phyloP scores from a whole-genome alignment of 2,329 filamentous ascomycete genomes.

The Scopulariopsis brevicaulis region DNA sequence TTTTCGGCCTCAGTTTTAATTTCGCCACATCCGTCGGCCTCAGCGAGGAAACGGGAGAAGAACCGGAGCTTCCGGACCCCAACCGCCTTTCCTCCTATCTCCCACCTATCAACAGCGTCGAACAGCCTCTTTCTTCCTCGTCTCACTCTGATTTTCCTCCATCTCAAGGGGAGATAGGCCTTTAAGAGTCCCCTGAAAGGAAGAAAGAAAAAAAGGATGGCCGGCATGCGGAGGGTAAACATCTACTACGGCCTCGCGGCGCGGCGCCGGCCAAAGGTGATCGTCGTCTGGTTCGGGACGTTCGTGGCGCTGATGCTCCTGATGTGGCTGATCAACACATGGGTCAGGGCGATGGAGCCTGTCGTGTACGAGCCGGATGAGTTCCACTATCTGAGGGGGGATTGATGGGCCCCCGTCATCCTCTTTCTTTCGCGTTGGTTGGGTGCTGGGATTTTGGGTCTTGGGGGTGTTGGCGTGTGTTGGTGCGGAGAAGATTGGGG shows the following conservation, averaged over 20 bases:
- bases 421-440: neutral
- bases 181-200: too few relatives aligned
- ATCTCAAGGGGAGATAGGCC: too few relatives aligned
- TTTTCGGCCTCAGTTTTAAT: neutral
- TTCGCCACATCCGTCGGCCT: neutral
- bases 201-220: neutral
- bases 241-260: conserved; percentile 8
- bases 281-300: conserved; percentile 8
- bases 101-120: too few relatives aligned
- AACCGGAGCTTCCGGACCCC: neutral
- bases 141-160: too few relatives aligned
- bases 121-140: too few relatives aligned
- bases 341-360: conserved; percentile 1
- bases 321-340: conserved; percentile 7
- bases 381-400: neutral
- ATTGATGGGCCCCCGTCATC: neutral
- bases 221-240: neutral
- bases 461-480: neutral
- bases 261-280: conserved; percentile 6
- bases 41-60: neutral
- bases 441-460: neutral
- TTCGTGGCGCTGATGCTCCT: conserved; percentile 8
- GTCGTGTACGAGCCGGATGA: neutral
- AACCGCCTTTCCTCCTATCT: too few relatives aligned
- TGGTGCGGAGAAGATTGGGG: neutral